Conservation (phyloP, 139 green algal genomes). For the Spirogloea muscicola region DNA sequence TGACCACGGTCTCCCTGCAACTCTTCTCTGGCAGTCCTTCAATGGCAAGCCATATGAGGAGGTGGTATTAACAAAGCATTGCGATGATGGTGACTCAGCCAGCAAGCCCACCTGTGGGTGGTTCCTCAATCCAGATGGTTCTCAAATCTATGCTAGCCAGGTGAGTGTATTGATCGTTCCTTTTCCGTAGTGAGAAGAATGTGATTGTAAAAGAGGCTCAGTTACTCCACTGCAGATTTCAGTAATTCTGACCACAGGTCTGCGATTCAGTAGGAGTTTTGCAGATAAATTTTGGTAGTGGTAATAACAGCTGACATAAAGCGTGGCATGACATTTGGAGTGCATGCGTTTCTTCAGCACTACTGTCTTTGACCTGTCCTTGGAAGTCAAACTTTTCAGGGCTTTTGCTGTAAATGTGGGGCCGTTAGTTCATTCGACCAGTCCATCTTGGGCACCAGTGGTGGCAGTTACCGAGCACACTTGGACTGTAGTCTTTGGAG, state of each 20-base stretch:
- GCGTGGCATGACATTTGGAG: too few relatives aligned
- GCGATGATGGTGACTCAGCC: neutral
- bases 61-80: slow-evolving; percentile 2
- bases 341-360: neutral
- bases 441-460: slow-evolving; percentile 20
- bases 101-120: slow-evolving; percentile 29
- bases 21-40: slow-evolving; percentile 30
- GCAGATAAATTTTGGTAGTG: too few relatives aligned
- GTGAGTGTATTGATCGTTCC: neutral
- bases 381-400: too few relatives aligned
- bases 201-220: too few relatives aligned
- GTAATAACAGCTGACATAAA: too few relatives aligned
- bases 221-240: too few relatives aligned
- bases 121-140: slow-evolving; percentile 4
- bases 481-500: slow-evolving; percentile 38
- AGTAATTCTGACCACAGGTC: too few relatives aligned
- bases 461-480: neutral
- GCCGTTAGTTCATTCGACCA: slow-evolving; percentile 23
- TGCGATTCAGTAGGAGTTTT: too few relatives aligned
- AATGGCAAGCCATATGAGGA: slow-evolving; percentile 29
- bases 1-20: too few relatives aligned
- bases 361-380: too few relatives aligned
- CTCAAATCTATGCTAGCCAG: slow-evolving; percentile 4
- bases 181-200: neutral
- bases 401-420: slow-evolving; percentile 43